Evolutionary conservation across 1,284 basidiomycete species (phyloP), one percentile per base, ranked within the genome.

Genomic region (Butyriboletus appendiculatus): DNA sequence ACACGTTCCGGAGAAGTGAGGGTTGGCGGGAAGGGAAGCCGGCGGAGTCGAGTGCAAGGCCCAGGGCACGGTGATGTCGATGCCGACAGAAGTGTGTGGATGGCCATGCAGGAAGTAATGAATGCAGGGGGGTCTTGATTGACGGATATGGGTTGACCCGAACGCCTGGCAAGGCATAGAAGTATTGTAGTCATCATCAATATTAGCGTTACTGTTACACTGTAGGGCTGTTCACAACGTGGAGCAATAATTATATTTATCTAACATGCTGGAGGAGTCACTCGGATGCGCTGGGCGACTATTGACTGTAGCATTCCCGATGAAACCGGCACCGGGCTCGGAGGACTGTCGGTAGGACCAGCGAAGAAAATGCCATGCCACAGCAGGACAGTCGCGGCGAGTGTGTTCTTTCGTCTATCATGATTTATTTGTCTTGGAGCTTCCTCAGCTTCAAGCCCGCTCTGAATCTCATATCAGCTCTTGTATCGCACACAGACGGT

Each of bases 1-100:
- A 62, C n/a, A 11, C 43, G 44, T 15, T 38, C 37, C 3, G 76
- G 73, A 30, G 74, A 69, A 22, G 62, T 70, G 32, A 72, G 71
- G n/a, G 52, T 1, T 10, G 24, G 11, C 3, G 28, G 38, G 1
- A 46, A 35, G 42, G 38, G 8, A 22, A 45, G 20, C 18, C 48
- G 32, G 9, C 47, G 41, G 18, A 10, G 43, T 37, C 49, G 35
- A 33, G 35, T 2, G 34, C 50, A 42, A 12, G 38, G 24, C 24
- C 24, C 24, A 24, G 24, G 20, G 14, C 55, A 22, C 4, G 42
- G 26, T 15, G 41, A 41, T 10, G 45, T 56, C 2, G 43, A 50
- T 22, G 44, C 57, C 5, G 56, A 69, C 35, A 47, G 35, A 14
- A 45, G n/a, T 24, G 50, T 33, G 4, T 68, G 65, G 67, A 48